Base-by-base conservation (phyloP, 2,329 filamentous ascomycete genomes). In the Ceratocystis cubensis region DNA sequence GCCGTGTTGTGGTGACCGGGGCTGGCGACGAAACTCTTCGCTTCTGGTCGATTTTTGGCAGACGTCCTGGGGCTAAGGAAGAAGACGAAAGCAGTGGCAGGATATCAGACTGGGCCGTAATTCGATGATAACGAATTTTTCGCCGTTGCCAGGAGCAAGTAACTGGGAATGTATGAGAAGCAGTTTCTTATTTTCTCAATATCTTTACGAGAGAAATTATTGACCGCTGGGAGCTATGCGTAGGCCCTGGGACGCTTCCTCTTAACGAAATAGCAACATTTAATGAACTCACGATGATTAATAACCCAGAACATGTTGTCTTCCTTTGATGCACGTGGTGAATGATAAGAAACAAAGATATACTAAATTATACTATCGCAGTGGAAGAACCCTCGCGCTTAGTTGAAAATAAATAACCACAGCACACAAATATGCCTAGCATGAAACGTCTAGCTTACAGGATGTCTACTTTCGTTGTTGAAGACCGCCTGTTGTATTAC, bases 1-100 rank as follows among this genome's bases (percentile, higher is more conserved):
- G 94, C 20, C 85, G 92, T 71, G 89, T 91, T 2, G 89, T 99
- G 22, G 94, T 97, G 13, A 99, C 94, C 0, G 94, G 94, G 28
- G 94, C 94, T 3, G 94, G 94, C 17, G 94, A 99, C 71, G 94
- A 99, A 78, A 99, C 94, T 0, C 77, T 99, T 63, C 81, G 94
- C 56, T 99, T 99, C 77, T 99, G 94, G 94, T 94, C 94, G 67
- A 88, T 94, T 1, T 99, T 99, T 77, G 91, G 89, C 68, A 87
- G 88, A 73, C 88, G 91, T 72, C 86, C 88, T 33, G 87, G 88
- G 30, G 81, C 84, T 68, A 82, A 86, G 69, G 87, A 88, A 68
- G 87, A 88, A 56, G 85, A 87, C 70, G 83, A 86, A 67, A 77
- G 76, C 50, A 78, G 82, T 13, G 79, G 86, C 63, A 82, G 82